phyloP scores from a whole-genome alignment of 1,139 yeast genomes.

The Pichia sorboxylosa region DNA sequence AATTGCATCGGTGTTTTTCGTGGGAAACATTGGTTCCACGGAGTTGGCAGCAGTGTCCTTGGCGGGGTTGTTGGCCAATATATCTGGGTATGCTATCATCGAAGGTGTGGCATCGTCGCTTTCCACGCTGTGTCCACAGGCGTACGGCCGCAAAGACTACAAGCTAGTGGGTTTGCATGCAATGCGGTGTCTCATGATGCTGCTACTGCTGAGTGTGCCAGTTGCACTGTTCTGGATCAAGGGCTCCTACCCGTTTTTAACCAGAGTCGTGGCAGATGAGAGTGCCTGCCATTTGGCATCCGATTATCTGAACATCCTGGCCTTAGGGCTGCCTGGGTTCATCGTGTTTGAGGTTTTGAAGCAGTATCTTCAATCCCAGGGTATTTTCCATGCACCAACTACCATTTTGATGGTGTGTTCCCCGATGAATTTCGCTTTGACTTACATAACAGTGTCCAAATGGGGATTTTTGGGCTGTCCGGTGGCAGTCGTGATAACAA shows the following conservation, averaged over 20 bases:
- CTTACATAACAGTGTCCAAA: conserved; percentile 58
- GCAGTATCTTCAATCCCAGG: conserved; percentile 66
- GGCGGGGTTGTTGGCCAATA: conserved; percentile 66
- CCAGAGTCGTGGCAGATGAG: conserved; percentile 36
- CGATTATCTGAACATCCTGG: conserved; percentile 39
- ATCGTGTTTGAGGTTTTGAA: conserved; percentile 63
- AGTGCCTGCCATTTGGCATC: conserved; percentile 45
- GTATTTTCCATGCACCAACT: conserved; percentile 69
- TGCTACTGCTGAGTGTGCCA: conserved; percentile 45
- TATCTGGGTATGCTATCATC: conserved; percentile 59
- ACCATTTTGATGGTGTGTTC: conserved; percentile 57
- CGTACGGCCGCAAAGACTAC: conserved; percentile 56
- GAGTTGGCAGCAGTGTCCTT: conserved; percentile 67
- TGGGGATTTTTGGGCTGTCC: conserved; percentile 69
- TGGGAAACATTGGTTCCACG: conserved; percentile 71
- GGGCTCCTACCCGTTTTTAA: conserved; percentile 37
- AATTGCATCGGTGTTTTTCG: conserved; percentile 74
- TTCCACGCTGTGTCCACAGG: conserved; percentile 70
- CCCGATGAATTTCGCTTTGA: conserved; percentile 54
- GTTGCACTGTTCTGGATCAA: conserved; percentile 47
- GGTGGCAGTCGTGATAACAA: conserved; percentile 55
- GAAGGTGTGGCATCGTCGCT: conserved; percentile 68
- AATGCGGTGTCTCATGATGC: conserved; percentile 50
- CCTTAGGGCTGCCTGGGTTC: conserved; percentile 61
- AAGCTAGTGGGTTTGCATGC: conserved; percentile 55